Evolutionary conservation across 768 basidiomycete species (phyloP), one percentile per base, ranked within the genome.

Genomic region (Suillus discolor): DNA sequence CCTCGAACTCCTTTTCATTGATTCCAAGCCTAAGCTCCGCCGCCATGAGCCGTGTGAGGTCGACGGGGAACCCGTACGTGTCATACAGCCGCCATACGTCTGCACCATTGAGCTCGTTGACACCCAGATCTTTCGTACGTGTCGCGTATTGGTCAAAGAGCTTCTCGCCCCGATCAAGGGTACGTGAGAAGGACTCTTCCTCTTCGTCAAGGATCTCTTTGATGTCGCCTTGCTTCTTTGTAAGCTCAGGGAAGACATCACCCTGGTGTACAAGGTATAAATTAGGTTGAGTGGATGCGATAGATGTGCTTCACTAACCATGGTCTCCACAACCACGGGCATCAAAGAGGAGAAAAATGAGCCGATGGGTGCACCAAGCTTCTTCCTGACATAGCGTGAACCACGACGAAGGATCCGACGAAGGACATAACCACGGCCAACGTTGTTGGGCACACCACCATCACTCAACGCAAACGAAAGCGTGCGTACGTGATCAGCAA

Each of bases 71-170:
- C 61, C 97, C 97, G 74, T 93, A 99, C 1, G 97, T 99, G 75
- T 99, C 97, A 75, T 99, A 99, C 61, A 99, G 79, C 34, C 93
- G 86, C 97, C 97, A 99, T 42, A 98, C 94, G 72, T 99, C 97
- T 70, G 90, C 92, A 31, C 97, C 97, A 66, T 82, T 88, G 38
- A 99, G 87, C 69, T 88, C 86, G 45, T 81, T 89, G 6, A 79
- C 71, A 9, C 89, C 89, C 57, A 84, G 80, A 62, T 89, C 84
- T 68, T 83, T 83, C 11, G 96, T 89, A 39, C 85, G 83, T 34
- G 81, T 73, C 25, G 91, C 92, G 76, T 94, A 97, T 70, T 92
- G 88, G 63, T 96, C 94, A 76, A 99, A 99, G 6, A 99, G 84
- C 73, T 90, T 94, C 81, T 99, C 97, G 39, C 97, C 97, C 36